Base-by-base conservation (phyloP, 106 monocot species). In the Dioscorea zingiberensis region DNA sequence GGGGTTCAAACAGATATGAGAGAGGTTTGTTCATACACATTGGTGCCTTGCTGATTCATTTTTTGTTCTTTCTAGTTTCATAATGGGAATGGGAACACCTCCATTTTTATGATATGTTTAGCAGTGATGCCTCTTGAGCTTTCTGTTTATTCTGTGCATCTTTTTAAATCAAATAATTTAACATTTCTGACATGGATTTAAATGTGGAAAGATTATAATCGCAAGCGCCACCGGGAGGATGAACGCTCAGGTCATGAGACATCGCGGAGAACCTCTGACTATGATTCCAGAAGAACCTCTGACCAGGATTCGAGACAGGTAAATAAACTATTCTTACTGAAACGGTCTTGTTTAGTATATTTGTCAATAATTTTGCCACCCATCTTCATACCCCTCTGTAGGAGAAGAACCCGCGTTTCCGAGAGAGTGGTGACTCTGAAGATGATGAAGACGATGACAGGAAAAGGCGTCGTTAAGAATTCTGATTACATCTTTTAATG, bases 351-450 rank as follows among this genome's bases (percentile, higher is more conserved):
- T 58, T 23, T 13, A 23, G 19, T 21, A 58, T 24, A 4, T 62
- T 15, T 4, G n/a, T 2, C 17, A n/a, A 18, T 15, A n/a, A 15
- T 16, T 38, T 62, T 0, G 15, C 13, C 12, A 25, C 24, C 22
- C 1, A 24, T 21, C 22, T 13, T 22, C 19, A 21, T 27, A 25
- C 13, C 24, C 18, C 2, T 17, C 44, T 76, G 53, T 62, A 90
- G 81, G 81, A 81, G 73, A 90, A 58, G 77, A 90, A 94, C 66
- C 87, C 94, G 26, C 85, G 90, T 3, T 94, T 94, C 69, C 73
- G 90, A 67, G 94, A 90, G 70, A 84, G 75, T 21, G 87, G 84
- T 16, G 94, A 90, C 54, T 90, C 94, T 14, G 94, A 94, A 56
- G 86, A 86, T 0, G 94, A 94, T 15, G 90, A 94, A 21, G 94